Percentiles rank a stretch among this genome's conserved stretches.
phyloP scores from a whole-genome alignment of 2,329 filamentous ascomycete species.

The Fusarium pseudoanthophilum region DNA sequence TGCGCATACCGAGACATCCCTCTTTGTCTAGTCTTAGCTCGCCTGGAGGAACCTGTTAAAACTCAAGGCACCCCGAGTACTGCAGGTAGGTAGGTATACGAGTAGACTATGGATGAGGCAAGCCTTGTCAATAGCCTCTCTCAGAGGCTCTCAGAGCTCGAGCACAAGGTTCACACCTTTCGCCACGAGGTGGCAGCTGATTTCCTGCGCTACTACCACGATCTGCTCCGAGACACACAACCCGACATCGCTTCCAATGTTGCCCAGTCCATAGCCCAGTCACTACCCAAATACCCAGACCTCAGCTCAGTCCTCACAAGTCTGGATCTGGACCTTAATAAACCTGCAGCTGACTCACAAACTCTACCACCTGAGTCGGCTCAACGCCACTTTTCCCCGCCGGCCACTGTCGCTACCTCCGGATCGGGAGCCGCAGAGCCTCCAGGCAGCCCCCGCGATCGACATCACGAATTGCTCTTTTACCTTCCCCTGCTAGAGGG shows the following conservation, averaged over 20 bases:
- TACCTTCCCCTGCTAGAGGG: constrained; percentile 71
- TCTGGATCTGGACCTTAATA: constrained; percentile 50
- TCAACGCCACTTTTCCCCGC: constrained; percentile 48
- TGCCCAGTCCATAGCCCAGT: constrained; percentile 58
- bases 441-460: constrained; percentile 61
- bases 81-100: background rate
- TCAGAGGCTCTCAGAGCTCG: constrained; percentile 65
- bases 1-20: constrained; percentile 50
- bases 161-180: constrained; percentile 66
- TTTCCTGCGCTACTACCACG: constrained; percentile 65
- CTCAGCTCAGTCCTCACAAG: constrained; percentile 53
- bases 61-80: constrained; percentile 30
- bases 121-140: constrained; percentile 63
- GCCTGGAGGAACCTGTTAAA: constrained; percentile 47
- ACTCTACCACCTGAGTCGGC: constrained; percentile 45
- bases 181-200: constrained; percentile 67
- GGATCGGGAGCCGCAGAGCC: constrained; percentile 45
- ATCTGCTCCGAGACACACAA: constrained; percentile 60
- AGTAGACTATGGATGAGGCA: constrained; percentile 52
- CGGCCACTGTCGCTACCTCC: constrained; percentile 44
- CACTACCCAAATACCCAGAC: constrained; percentile 57
- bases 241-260: constrained; percentile 59
- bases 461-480: constrained; percentile 71
- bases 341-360: constrained; percentile 49
- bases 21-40: constrained; percentile 47